A percentile compares a stretch with the other conserved stretches of the same genome.
Conservation (phyloP, 2,329 filamentous ascomycete species). For the Elsinoe necatrix region DNA sequence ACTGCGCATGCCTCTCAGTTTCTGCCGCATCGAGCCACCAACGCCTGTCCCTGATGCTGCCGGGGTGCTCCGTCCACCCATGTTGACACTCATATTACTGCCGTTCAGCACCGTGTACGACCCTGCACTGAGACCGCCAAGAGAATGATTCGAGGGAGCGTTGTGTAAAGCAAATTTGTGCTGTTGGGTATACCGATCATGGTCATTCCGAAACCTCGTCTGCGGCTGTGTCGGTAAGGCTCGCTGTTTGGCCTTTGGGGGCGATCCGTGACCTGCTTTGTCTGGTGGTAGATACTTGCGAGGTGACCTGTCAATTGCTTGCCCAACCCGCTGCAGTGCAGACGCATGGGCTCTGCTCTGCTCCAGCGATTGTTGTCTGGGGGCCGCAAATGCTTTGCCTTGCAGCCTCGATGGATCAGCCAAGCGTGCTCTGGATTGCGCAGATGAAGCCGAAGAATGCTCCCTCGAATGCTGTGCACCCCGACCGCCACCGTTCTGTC, state of each 20-base stretch:
- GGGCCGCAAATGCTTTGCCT: conserved; percentile 46
- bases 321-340: conserved; percentile 35
- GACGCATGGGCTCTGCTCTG: conserved; percentile 35
- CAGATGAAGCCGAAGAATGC: conserved; percentile 2
- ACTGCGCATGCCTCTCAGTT: conserved; percentile 24
- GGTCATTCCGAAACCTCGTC: background rate
- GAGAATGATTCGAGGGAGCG: conserved; percentile 16
- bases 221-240: conserved; percentile 16
- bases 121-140: conserved; percentile 18
- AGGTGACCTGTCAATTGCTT: conserved; percentile 37
- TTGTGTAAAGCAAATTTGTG: conserved; percentile 14
- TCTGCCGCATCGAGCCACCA: conserved; percentile 18
- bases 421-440: conserved; percentile 1
- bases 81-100: conserved; percentile 16
- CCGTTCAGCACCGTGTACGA: conserved; percentile 19
- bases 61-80: background rate
- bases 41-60: background rate
- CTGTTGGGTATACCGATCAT: background rate
- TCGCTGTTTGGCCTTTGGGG: background rate
- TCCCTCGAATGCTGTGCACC: background rate
- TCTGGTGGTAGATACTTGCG: conserved; percentile 31
- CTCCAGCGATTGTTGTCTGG: conserved; percentile 44
- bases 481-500: background rate
- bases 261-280: conserved; percentile 1
- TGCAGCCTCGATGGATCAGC: conserved; percentile 35